Percentiles rank a stretch among this genome's conserved stretches.
Evolutionary conservation across 345 rosid genomes (phyloP).

Genomic region (Geranium brycei): DNA sequence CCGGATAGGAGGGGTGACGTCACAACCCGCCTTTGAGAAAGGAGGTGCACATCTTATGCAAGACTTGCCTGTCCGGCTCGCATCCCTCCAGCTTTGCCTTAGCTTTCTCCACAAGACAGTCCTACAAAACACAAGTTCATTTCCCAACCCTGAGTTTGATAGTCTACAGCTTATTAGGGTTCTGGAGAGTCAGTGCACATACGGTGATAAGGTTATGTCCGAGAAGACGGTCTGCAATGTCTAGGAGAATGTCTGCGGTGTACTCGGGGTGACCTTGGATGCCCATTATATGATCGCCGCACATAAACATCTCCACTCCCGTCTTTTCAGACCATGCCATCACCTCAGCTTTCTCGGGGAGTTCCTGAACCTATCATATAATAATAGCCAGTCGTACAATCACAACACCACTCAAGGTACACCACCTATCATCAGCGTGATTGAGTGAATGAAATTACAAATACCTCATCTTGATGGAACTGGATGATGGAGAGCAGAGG

Average conservation of each 20-base stretch:
- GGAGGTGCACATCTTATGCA: constrained; percentile 39
- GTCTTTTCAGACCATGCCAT: constrained; percentile 43
- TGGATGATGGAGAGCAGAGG: constrained; percentile 30
- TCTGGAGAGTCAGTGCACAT: background rate
- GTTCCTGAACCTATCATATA: constrained; percentile 27
- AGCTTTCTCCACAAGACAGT: constrained; percentile 26
- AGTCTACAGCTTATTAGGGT: no score
- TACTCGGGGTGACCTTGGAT: constrained; percentile 77
- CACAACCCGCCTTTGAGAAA: constrained; percentile 43
- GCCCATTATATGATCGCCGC: constrained; percentile 59
- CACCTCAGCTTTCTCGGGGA: constrained; percentile 40
- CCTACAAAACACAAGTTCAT: constrained; percentile 15
- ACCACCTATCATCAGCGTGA: no score
- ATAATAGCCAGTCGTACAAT: no score
- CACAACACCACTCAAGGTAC: no score
- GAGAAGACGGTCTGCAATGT: constrained; percentile 36
- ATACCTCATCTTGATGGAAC: constrained; percentile 63
- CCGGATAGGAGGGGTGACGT: background rate
- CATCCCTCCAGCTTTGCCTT: constrained; percentile 27
- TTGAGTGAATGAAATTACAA: background rate
- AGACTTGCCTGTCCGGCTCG: constrained; percentile 40
- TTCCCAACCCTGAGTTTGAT: background rate
- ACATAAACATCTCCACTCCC: constrained; percentile 44
- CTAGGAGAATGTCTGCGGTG: constrained; percentile 43
- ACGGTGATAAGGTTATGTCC: constrained; percentile 25